A percentile compares a stretch with the other conserved stretches of the same genome.
Evolutionary conservation across 2,329 filamentous ascomycete species (phyloP).

Genomic region (Claviceps pusilla): DNA sequence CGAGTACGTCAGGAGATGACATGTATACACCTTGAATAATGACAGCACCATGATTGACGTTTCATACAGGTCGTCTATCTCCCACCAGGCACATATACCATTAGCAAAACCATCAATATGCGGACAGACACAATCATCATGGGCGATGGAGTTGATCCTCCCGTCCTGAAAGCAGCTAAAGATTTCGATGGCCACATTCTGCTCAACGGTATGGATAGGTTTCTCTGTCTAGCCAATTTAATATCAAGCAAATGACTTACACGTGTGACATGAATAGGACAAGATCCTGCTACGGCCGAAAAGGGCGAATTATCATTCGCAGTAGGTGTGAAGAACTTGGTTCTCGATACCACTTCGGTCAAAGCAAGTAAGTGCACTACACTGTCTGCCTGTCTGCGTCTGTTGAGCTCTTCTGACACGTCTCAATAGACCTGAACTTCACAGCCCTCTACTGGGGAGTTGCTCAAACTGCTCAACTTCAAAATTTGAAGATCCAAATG

Average conservation of each 20-base stretch:
- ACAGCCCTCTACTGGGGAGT: slow-evolving; percentile 29
- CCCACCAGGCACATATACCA: slow-evolving; percentile 26
- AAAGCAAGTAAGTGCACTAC: slow-evolving; percentile 11
- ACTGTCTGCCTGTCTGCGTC: neutral
- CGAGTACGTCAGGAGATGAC: slow-evolving; percentile 14
- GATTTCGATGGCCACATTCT: slow-evolving; percentile 21
- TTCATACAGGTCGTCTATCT: slow-evolving; percentile 24
- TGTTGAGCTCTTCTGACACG: neutral
- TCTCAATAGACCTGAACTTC: slow-evolving; percentile 15
- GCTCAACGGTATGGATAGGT: slow-evolving; percentile 14
- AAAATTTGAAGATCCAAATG: slow-evolving; percentile 29
- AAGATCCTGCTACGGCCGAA: slow-evolving; percentile 20
- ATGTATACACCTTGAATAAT: neutral
- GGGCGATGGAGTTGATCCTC: slow-evolving; percentile 29
- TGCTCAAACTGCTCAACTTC: slow-evolving; percentile 26
- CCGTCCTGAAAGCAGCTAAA: slow-evolving; percentile 24
- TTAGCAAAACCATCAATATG: slow-evolving; percentile 24
- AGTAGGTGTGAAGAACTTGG: slow-evolving; percentile 27
- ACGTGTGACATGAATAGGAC: neutral
- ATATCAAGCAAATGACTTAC: neutral
- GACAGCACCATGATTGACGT: neutral
- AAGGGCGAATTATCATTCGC: slow-evolving; percentile 26
- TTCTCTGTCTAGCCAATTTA: neutral
- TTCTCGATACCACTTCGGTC: slow-evolving; percentile 27
- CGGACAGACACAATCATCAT: slow-evolving; percentile 31